Evolutionary conservation across 306 rosid genomes (phyloP).

Genomic region (Medicago lupulina): DNA sequence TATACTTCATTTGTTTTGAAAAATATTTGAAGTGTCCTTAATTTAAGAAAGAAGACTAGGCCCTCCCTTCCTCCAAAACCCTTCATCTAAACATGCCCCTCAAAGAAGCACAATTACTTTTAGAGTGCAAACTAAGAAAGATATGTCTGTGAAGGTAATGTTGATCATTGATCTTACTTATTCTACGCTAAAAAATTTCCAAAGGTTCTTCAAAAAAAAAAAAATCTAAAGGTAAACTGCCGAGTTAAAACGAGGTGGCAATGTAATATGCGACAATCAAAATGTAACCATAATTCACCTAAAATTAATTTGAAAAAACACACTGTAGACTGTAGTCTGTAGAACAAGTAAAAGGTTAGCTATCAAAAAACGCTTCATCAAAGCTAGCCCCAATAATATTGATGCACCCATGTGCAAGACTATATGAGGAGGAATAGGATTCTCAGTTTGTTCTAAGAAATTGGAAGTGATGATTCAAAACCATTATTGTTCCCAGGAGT

Average conservation of each 20-base stretch:
- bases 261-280: constrained; percentile 4
- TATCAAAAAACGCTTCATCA: constrained; percentile 6
- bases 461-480: constrained; percentile 25
- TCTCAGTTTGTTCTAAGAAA: neutral
- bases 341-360: neutral
- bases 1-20: no score
- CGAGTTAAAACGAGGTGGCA: neutral
- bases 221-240: neutral
- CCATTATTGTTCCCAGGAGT: constrained; percentile 57
- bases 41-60: no score
- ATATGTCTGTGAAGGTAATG: neutral
- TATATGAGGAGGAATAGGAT: neutral
- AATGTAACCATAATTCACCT: neutral
- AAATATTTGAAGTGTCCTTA: no score
- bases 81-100: no score
- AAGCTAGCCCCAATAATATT: constrained; percentile 4
- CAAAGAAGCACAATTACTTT: no score
- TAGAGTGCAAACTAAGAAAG: no score
- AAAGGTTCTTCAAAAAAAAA: no score
- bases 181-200: neutral
- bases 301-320: neutral
- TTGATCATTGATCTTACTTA: neutral
- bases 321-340: no score
- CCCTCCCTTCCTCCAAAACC: no score
- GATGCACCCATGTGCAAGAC: constrained; percentile 2